phyloP scores from a whole-genome alignment of 495 filamentous ascomycete species.

The Penicillium steckii region DNA sequence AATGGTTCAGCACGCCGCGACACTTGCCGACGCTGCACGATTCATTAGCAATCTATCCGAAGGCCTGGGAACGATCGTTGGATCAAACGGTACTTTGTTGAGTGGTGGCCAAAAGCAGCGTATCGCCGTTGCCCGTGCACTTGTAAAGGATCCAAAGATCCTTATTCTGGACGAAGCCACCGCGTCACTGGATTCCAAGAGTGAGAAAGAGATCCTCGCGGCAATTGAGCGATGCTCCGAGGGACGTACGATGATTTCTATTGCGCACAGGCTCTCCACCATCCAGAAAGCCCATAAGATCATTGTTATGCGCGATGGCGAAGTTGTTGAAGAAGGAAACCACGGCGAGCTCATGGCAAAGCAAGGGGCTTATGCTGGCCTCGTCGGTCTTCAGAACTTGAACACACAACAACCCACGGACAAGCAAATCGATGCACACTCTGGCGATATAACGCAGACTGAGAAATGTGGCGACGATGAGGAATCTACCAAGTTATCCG shows the following conservation, averaged over 20 bases:
- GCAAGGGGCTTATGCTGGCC: slow-evolving; percentile 34
- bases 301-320: slow-evolving; percentile 55
- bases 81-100: slow-evolving; percentile 55
- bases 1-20: slow-evolving; percentile 37
- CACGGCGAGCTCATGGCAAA: slow-evolving; percentile 46
- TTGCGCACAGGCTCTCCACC: slow-evolving; percentile 49
- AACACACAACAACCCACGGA: slow-evolving; percentile 60
- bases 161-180: slow-evolving; percentile 85
- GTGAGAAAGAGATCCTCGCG: slow-evolving; percentile 51
- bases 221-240: slow-evolving; percentile 46
- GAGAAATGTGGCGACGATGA: slow-evolving; percentile 18
- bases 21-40: slow-evolving; percentile 39
- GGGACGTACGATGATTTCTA: slow-evolving; percentile 46
- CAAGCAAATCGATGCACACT: slow-evolving; percentile 25
- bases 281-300: slow-evolving; percentile 65
- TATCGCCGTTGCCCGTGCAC: slow-evolving; percentile 65
- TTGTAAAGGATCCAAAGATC: slow-evolving; percentile 75
- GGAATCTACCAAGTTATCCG: slow-evolving; percentile 17
- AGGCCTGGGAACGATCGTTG: slow-evolving; percentile 52
- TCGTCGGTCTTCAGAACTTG: slow-evolving; percentile 17
- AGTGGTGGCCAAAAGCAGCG: slow-evolving; percentile 66
- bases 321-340: slow-evolving; percentile 50
- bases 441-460: slow-evolving; percentile 19
- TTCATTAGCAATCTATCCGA: slow-evolving; percentile 49
- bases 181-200: slow-evolving; percentile 52